Percentiles rank a stretch among this genome's conserved stretches.
Conservation (phyloP, 2,329 filamentous ascomycete genomes). For the Zarea fungicola region DNA sequence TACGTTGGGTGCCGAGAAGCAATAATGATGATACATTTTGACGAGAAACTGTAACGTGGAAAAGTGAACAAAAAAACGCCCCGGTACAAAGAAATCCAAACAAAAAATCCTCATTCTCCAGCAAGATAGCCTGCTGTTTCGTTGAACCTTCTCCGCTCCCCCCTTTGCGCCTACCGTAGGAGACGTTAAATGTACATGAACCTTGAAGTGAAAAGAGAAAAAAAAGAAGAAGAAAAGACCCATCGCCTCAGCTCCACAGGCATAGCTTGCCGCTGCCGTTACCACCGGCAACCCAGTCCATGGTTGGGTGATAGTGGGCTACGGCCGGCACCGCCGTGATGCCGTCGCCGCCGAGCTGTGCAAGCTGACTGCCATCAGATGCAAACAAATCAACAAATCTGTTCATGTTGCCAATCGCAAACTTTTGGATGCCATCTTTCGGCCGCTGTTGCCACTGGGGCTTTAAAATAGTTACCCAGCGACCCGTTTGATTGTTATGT, state of each 20-base stretch:
- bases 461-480: constrained; percentile 82
- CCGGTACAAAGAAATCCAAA: too few relatives aligned
- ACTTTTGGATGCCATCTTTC: constrained; percentile 73
- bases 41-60: too few relatives aligned
- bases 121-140: too few relatives aligned
- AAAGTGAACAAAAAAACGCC: too few relatives aligned
- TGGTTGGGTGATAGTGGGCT: constrained; percentile 78
- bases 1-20: constrained; percentile 3
- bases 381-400: constrained; percentile 91
- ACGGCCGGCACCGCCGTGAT: constrained; percentile 95
- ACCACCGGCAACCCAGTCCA: constrained; percentile 88
- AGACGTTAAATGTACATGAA: constrained; percentile 6
- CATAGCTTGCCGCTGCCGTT: constrained; percentile 90
- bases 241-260: constrained; percentile 65
- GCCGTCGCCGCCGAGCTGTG: constrained; percentile 79
- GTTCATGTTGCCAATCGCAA: constrained; percentile 96
- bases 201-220: too few relatives aligned
- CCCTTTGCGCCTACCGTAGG: background rate
- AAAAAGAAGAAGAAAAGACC: too few relatives aligned
- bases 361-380: constrained; percentile 76
- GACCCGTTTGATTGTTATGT: constrained; percentile 94
- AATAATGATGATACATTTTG: too few relatives aligned
- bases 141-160: too few relatives aligned
- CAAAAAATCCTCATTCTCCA: too few relatives aligned
- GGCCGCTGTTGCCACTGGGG: constrained; percentile 85